These are phyloP conservation scores for Oxytropis ochrocephala DNA, from an alignment of 306 rosid genomes.

Conservation along the genomic window DNA sequence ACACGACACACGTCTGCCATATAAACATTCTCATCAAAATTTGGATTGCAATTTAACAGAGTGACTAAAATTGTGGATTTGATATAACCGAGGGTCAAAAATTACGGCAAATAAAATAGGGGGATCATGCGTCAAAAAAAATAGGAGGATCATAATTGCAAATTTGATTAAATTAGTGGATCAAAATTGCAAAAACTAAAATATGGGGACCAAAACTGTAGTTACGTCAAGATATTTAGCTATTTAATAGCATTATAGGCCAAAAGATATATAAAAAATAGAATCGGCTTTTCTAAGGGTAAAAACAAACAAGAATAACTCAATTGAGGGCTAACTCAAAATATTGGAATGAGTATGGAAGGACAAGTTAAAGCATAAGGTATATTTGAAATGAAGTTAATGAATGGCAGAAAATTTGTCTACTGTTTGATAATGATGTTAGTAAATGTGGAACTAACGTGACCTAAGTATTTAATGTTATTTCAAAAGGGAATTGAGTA, in stretches of 20 bases:
- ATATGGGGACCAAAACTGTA: too few relatives aligned
- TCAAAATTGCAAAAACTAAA: too few relatives aligned
- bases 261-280: neutral
- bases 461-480: slow-evolving; percentile 24
- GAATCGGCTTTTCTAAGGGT: neutral
- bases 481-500: slow-evolving; percentile 13
- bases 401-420: neutral
- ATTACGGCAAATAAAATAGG: too few relatives aligned
- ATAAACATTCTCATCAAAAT: too few relatives aligned
- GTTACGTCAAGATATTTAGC: neutral
- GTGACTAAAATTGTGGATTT: too few relatives aligned
- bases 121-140: too few relatives aligned
- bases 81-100: too few relatives aligned
- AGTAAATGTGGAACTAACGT: slow-evolving; percentile 20
- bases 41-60: too few relatives aligned
- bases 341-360: neutral
- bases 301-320: neutral
- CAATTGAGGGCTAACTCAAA: neutral
- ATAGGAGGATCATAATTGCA: too few relatives aligned
- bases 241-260: neutral
- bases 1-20: too few relatives aligned
- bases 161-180: too few relatives aligned
- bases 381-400: neutral
- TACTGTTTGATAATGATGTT: slow-evolving; percentile 16
- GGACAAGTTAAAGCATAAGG: neutral